Conservation (phyloP, 805 yeast species). For the Cyberlindnera petersonii region DNA sequence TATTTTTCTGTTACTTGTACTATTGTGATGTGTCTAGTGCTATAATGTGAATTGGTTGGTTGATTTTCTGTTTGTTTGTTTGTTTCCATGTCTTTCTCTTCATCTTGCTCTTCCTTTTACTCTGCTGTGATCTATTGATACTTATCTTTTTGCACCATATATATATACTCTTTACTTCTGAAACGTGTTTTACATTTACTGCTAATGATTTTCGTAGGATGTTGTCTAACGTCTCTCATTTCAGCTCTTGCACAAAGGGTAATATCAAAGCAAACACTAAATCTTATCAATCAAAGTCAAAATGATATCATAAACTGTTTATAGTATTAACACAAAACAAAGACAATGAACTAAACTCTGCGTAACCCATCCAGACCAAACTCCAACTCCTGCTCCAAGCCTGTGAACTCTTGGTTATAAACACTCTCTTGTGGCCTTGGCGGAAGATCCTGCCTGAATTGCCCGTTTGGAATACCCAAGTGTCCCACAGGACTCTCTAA, state of each 20-base stretch:
- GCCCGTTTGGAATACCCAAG: conserved; percentile 49
- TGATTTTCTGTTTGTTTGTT: too few species aligned
- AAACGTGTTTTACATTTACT: too few species aligned
- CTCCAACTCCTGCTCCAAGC: conserved; percentile 62
- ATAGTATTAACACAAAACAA: neutral
- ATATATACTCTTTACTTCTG: neutral
- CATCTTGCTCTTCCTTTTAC: neutral
- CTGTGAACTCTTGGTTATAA: conserved; percentile 28
- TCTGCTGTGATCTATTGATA: neutral
- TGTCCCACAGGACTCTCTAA: conserved; percentile 30
- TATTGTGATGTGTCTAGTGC: too few species aligned
- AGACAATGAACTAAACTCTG: conserved; percentile 1
- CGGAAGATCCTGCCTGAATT: conserved; percentile 44
- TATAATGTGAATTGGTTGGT: too few species aligned
- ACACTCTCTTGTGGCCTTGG: conserved; percentile 57
- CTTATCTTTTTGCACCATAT: neutral
- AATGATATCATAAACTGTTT: neutral
- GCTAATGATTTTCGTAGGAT: too few species aligned
- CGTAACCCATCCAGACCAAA: conserved; percentile 51
- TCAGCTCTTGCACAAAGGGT: neutral
- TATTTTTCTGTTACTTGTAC: neutral
- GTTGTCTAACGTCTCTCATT: neutral
- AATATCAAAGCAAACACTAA: neutral
- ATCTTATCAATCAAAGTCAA: neutral
- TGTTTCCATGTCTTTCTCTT: neutral